Base-by-base conservation (phyloP, 169 alveolate species). In the Pseudocohnilembus persalinus region DNA sequence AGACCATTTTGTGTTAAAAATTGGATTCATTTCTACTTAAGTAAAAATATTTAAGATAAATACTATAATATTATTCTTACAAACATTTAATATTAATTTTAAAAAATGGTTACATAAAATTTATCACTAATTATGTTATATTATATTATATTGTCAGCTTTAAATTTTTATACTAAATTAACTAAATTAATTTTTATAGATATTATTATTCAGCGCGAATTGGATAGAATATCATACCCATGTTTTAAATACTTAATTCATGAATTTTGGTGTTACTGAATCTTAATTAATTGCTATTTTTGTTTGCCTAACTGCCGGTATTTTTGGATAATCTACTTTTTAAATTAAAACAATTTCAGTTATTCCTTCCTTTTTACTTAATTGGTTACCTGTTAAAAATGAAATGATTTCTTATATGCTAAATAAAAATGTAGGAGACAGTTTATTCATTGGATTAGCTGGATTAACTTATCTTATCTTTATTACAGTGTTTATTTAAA, bases 261-360 rank as follows among this genome's bases (percentile, higher is more conserved):
- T 76, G n/a, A 86, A 86, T 74, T 86, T 86, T 74, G 90, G 90
- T 26, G 90, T 86, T 4, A 86, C 90, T 27, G 90, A 86, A 86
- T 31, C 78, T 16, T 80, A 86, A 81, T 81, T 86, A 74, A 81
- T 81, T 20, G 76, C 80, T 0, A 82, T 86, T 35, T 29, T 83
- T 26, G 73, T 86, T 31, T 29, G n/a, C 28, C 80, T 80, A 74
- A 32, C 63, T 81, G 31, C 90, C 24, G 83, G 74, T 63, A 32
- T 86, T 34, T 74, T 74, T 31, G 90, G 90, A 30, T 75, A 86
- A 86, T 76, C 32, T 81, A 77, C 83, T 25, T 29, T 74, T 0
- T 72, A 33, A 80, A 80, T 78, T 73, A 49, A 34, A 33, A 24
- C 0, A 33, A 27, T 49, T 0, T 79, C 28, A 27, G 34, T 11